phyloP scores from a whole-genome alignment of 106 monocot species.

The Phalaenopsis equestris region DNA sequence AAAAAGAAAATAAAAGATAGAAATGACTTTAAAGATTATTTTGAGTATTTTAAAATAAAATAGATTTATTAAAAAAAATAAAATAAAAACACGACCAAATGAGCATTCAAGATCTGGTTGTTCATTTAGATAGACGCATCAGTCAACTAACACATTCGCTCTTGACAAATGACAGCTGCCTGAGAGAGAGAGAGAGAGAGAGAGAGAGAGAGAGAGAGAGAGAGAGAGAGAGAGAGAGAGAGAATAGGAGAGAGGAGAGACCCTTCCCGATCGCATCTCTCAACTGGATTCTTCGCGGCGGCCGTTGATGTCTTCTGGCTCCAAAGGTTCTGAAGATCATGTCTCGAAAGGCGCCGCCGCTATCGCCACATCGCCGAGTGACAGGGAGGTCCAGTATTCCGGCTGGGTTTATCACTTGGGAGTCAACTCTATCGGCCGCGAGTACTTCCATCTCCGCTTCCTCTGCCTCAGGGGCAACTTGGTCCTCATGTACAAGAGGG shows the following conservation, averaged over 20 bases:
- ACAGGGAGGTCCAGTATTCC: conserved; percentile 28
- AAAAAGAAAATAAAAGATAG: no score
- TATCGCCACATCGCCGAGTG: conserved; percentile 29
- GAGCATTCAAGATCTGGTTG: no score
- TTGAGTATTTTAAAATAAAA: no score
- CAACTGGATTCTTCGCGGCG: neutral
- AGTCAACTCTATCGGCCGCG: conserved; percentile 77
- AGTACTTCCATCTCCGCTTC: conserved; percentile 90
- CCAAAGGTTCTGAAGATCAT: neutral
- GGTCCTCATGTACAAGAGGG: conserved; percentile 87
- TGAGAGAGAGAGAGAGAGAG: no score
- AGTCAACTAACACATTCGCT: no score
- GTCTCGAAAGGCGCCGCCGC: conserved; percentile 2
- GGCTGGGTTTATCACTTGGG: conserved; percentile 95
- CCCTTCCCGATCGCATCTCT: neutral
- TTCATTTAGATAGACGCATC: no score
- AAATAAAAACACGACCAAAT: no score
- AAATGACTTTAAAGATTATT: no score
- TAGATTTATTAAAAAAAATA: no score
- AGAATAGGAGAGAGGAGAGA: neutral
- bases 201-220: no score
- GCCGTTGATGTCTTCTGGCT: conserved; percentile 1
- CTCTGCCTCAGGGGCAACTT: conserved; percentile 50
- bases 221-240: no score
- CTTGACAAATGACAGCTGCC: no score